A percentile compares a stretch with the other conserved stretches of the same genome.
Evolutionary conservation across 345 rosid species (phyloP).

Genomic region (Eutrema japonicum): DNA sequence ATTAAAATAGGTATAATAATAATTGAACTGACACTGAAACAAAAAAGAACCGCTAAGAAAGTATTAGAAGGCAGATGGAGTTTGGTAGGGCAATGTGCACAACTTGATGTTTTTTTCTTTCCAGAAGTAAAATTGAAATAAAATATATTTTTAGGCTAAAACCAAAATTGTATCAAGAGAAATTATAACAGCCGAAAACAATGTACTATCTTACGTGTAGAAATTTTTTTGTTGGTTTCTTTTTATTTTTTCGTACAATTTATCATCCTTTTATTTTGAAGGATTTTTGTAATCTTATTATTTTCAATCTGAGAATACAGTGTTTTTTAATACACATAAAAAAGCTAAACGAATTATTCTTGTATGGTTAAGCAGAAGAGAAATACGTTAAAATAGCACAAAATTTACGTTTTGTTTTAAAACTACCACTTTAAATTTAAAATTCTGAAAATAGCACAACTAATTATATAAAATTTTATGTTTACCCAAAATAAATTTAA

Average conservation of each 20-base stretch:
- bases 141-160: not conserved
- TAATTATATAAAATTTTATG: too few relatives aligned
- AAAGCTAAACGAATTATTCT: not conserved
- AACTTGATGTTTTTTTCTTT: conserved; percentile 5
- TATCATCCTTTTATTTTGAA: not conserved
- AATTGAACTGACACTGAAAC: not conserved
- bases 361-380: not conserved
- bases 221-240: not conserved
- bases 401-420: too few relatives aligned
- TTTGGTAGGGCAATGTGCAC: conserved; percentile 4
- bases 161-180: not conserved
- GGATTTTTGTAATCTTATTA: not conserved
- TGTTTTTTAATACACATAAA: not conserved
- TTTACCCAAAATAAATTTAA: too few relatives aligned
- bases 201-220: not conserved
- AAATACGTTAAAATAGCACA: too few relatives aligned
- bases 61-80: conserved; percentile 1
- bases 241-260: too few relatives aligned
- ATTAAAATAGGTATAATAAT: not conserved
- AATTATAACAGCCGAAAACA: not conserved
- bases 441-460: too few relatives aligned
- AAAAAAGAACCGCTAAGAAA: conserved; percentile 3
- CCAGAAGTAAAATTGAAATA: not conserved
- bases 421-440: too few relatives aligned
- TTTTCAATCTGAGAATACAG: not conserved